Conservation (phyloP, 306 rosid genomes). For the Lablab purpureus region DNA sequence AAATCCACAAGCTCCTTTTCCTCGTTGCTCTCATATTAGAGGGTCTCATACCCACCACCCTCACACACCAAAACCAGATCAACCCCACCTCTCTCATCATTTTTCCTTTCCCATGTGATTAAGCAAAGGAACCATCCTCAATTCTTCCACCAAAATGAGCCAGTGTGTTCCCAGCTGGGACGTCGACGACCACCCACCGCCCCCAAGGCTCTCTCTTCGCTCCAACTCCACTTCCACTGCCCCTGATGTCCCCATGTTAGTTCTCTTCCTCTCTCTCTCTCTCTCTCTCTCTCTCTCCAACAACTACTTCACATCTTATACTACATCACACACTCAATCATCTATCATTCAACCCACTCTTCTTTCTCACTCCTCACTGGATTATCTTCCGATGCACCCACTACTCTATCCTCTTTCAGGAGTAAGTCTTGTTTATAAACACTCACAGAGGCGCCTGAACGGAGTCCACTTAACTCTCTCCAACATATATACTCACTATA, state of each 20-base stretch:
- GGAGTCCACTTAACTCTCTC: too few species aligned
- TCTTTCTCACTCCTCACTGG: too few species aligned
- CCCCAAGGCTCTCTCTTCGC: constrained; percentile 54
- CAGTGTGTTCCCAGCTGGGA: constrained; percentile 96
- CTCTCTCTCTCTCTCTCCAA: background rate
- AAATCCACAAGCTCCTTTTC: constrained; percentile 48
- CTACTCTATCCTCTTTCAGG: too few species aligned
- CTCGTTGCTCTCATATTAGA: constrained; percentile 18
- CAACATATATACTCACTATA: too few species aligned
- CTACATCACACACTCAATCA: too few species aligned
- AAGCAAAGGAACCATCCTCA: background rate
- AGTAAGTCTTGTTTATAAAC: too few species aligned
- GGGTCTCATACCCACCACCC: background rate
- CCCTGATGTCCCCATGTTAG: constrained; percentile 65
- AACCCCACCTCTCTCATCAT: background rate
- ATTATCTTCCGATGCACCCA: too few species aligned
- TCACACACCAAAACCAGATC: background rate
- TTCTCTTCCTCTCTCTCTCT: background rate
- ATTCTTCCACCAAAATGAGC: constrained; percentile 60
- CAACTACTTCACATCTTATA: too few species aligned
- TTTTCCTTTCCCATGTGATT: constrained; percentile 12
- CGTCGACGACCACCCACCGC: constrained; percentile 52
- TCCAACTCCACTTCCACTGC: constrained; percentile 61
- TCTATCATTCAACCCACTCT: too few species aligned
- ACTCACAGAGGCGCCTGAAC: too few species aligned